Conservation (phyloP, 1,284 basidiomycete genomes). For the Apiotrichum sp. region DNA sequence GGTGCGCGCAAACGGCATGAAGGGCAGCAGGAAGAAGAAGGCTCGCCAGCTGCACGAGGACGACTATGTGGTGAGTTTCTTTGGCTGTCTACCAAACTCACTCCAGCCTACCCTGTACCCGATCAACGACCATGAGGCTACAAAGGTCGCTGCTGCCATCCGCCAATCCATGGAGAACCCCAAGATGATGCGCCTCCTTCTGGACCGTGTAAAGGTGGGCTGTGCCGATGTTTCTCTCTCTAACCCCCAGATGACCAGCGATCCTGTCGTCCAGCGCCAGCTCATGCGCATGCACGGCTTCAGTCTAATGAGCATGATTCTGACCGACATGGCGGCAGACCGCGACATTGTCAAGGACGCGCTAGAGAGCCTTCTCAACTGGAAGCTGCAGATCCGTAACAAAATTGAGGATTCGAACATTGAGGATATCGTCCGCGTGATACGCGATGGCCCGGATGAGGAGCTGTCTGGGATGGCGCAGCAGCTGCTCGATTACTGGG, state of each 20-base stretch:
- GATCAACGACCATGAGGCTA: conserved; percentile 66
- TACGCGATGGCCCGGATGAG: conserved; percentile 25
- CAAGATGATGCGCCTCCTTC: conserved; percentile 73
- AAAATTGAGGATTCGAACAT: conserved; percentile 88
- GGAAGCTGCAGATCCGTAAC: conserved; percentile 83
- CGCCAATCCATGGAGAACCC: conserved; percentile 76
- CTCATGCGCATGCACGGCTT: conserved; percentile 92
- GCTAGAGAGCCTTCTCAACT: conserved; percentile 63
- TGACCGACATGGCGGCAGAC: conserved; percentile 68
- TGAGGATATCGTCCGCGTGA: conserved; percentile 57
- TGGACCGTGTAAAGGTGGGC: conserved; percentile 75
- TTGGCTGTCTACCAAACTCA: neutral
- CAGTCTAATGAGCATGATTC: conserved; percentile 80
- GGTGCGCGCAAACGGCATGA: conserved; percentile 67
- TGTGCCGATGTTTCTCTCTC: neutral
- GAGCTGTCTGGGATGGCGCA: conserved; percentile 26
- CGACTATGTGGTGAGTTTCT: conserved; percentile 69
- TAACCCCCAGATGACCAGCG: conserved; percentile 67
- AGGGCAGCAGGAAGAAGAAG: conserved; percentile 85
- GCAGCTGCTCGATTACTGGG: conserved; percentile 40
- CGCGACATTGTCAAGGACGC: conserved; percentile 63
- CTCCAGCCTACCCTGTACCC: conserved; percentile 58
- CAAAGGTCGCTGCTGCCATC: conserved; percentile 85
- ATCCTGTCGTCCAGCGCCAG: conserved; percentile 69
- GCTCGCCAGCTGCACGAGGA: conserved; percentile 81